Base-by-base conservation (phyloP, 306 rosid species). In the Cercis canadensis region DNA sequence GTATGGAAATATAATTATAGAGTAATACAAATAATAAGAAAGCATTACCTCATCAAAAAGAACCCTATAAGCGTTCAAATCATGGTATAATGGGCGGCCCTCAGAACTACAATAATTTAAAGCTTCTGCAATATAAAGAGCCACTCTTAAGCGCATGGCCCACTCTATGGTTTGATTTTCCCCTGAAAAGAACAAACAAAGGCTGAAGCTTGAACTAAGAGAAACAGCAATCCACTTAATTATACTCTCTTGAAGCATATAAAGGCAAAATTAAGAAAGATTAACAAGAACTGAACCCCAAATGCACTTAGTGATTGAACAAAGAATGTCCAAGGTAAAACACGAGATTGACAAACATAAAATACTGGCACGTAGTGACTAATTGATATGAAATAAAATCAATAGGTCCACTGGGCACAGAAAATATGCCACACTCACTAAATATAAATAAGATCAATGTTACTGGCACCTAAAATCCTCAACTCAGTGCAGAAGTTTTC, bases 131-230 rank as follows among this genome's bases (percentile, higher is more conserved):
- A 94, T 89, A 63, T 77, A 86, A 39, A 78, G 81, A 68, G 96
- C 95, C 7, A 89, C 99, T 85, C 97, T 87, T 74, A 87, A 80
- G 34, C 99, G 96, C 99, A 94, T 91, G 74, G 96, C 88, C 99
- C 97, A 91, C 79, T 91, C 97, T 81, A 94, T 89, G 11, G 96
- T 87, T 79, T 94, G 99, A 77, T 84, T 86, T 78, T 94, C 99
- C 97, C 97, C 99, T 94, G 82, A 50, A 74, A 33, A 55, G 33
- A 78, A 57, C 64, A 74, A 59, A 33, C 51, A 9, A 59, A 75
- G 34, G 11, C 72, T 71, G 57, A 74, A 74, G 66, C 18, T 46
- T 60, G 24, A 72, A 54, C 65, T 6, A 21, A 53, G 55, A 57
- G 34, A 36, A 78, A 46, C 55, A 19, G 46, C 46, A 62, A 56